Conservation (phyloP, 1,284 basidiomycete species). For the Sanghuangporus baumii region DNA sequence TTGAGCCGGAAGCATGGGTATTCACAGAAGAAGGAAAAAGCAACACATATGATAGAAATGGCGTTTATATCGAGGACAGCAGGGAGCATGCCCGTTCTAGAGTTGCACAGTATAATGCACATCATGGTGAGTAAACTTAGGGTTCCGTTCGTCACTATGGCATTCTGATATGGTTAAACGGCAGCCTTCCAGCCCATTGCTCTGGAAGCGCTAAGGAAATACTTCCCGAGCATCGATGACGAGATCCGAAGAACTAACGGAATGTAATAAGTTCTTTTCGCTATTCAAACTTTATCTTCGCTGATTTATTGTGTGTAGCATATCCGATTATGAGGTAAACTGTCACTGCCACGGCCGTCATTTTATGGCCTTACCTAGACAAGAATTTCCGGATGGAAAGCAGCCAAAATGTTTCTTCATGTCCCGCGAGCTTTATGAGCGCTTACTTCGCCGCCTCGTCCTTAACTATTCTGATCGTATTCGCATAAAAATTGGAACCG, state of each 20-base stretch:
- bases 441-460: conserved; percentile 14
- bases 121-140: conserved; percentile 22
- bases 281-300: neutral
- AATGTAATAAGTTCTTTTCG: neutral
- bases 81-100: conserved; percentile 21
- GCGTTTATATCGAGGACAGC: conserved; percentile 8
- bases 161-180: neutral
- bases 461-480: conserved; percentile 5
- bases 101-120: conserved; percentile 26
- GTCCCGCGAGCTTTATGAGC: conserved; percentile 14
- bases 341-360: neutral
- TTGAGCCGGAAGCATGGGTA: conserved; percentile 31
- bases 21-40: conserved; percentile 7
- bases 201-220: conserved; percentile 19
- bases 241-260: conserved; percentile 19
- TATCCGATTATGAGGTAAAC: conserved; percentile 1
- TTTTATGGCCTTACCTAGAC: conserved; percentile 5
- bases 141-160: neutral
- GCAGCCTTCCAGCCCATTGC: conserved; percentile 19
- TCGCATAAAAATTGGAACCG: conserved; percentile 4
- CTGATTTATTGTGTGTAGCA: neutral
- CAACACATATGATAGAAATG: conserved; percentile 7
- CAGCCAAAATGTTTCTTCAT: conserved; percentile 10
- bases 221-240: conserved; percentile 25
- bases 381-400: conserved; percentile 2